phyloP scores from a whole-genome alignment of 768 basidiomycete species.

The Xerocomellus chrysenteron region DNA sequence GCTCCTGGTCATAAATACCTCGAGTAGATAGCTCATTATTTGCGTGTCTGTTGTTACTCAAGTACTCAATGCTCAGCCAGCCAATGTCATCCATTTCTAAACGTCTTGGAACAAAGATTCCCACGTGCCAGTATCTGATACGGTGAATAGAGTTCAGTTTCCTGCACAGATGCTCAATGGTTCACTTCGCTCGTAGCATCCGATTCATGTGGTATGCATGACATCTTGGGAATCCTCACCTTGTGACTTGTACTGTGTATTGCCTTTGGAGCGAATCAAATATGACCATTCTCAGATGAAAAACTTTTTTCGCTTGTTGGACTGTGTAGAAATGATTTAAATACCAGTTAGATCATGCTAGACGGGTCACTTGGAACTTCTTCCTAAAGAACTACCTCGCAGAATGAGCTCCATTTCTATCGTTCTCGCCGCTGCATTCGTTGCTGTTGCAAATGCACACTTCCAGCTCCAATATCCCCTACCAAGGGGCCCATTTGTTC shows the following conservation, averaged over 20 bases:
- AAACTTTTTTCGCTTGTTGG: conserved; percentile 9
- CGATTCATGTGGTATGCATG: too few species aligned
- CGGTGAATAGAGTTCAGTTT: background rate
- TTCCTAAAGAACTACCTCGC: background rate
- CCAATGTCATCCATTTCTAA: background rate
- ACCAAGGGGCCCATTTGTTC: conserved; percentile 68
- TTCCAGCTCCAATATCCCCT: conserved; percentile 78
- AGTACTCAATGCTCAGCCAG: background rate
- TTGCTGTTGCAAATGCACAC: conserved; percentile 58
- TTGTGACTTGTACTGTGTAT: too few species aligned
- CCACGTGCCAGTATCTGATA: too few species aligned
- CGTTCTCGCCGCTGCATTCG: conserved; percentile 38
- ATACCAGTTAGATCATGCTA: background rate
- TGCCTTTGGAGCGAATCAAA: conserved; percentile 10
- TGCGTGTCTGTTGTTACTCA: background rate
- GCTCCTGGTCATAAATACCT: too few species aligned
- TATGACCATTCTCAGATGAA: conserved; percentile 21
- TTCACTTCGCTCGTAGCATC: too few species aligned
- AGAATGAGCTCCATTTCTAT: conserved; percentile 38
- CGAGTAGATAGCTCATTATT: background rate
- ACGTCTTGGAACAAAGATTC: too few species aligned
- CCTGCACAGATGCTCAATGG: background rate
- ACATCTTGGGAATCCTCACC: too few species aligned
- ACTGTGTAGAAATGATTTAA: conserved; percentile 1
- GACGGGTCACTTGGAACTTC: background rate